phyloP scores from a whole-genome alignment of 441 rosid species.

The Syzygium malaccense region DNA sequence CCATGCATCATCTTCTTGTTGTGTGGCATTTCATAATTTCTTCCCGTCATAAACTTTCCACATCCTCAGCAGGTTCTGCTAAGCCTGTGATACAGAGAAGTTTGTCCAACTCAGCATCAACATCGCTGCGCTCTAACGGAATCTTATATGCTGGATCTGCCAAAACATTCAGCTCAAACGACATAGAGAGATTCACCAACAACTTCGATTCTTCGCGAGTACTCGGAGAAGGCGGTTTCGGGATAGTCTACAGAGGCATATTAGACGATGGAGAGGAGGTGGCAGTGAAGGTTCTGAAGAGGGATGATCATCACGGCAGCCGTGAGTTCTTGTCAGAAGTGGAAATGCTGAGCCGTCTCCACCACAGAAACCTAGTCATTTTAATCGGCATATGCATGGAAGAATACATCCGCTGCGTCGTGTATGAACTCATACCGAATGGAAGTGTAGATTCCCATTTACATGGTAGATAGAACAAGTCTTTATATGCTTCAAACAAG shows the following conservation, averaged over 20 bases:
- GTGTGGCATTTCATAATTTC: background rate
- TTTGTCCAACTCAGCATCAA: background rate
- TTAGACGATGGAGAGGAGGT: conserved; percentile 2
- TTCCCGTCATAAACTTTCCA: background rate
- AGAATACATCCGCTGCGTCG: conserved; percentile 6
- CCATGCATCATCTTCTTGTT: background rate
- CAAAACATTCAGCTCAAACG: background rate
- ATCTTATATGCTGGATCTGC: conserved; percentile 5
- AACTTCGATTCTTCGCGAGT: conserved; percentile 1
- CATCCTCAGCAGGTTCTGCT: background rate
- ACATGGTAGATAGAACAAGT: conserved; percentile 1
- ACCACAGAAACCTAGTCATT: conserved; percentile 12
- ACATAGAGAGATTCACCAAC: conserved; percentile 5
- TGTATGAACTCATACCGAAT: conserved; percentile 8
- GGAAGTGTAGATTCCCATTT: conserved; percentile 16
- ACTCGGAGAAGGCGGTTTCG: conserved; percentile 14
- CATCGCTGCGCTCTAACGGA: background rate
- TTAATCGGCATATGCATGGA: conserved; percentile 9
- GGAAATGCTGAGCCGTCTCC: conserved; percentile 16
- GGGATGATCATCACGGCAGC: conserved; percentile 11
- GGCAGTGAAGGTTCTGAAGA: conserved; percentile 14
- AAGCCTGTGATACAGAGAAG: background rate
- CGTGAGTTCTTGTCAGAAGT: conserved; percentile 15
- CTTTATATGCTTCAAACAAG: background rate
- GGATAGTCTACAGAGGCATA: conserved; percentile 9